Base-by-base conservation (phyloP, 2,329 filamentous ascomycete genomes). In the Aspergillus texensis region DNA sequence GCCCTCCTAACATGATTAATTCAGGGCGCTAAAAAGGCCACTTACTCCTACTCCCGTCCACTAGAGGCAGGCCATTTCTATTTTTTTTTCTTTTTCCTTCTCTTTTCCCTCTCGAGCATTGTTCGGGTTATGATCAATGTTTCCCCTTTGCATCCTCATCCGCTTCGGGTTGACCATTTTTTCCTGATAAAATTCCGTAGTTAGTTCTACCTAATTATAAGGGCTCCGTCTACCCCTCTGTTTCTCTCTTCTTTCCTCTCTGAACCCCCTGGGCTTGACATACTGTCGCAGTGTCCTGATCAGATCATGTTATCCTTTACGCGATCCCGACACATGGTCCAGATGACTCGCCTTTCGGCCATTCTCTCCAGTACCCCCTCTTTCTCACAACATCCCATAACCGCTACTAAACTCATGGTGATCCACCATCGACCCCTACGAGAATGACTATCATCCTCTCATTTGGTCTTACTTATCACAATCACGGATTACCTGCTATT, bases 211-310 rank as follows among this genome's bases (percentile, higher is more conserved):
- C 39, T 61, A 30, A 46, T 61, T 50, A 57, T 61, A 62, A 62
- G 63, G 54, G 46, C 54, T 62, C 58, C 63, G 57, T 57, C 59
- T 45, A 30, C 53, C 59, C 53, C 52, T 54, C 52, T 61, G 39
- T 21, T 46, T 41, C 43, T 43, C 32, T 32, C 36, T 57, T 43
- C 28, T 54, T 30, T 36, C 24, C 36, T 30, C 28, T 24, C 16
- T n/a, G 39, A 41, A 41, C 39, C 58, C 52, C 19, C 19, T 54
- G 52, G 32, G n/a, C 19, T 10, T 55, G 26, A n/a, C 36, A 32
- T 11, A 34, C 19, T 55, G 32, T 39, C n/a, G 1, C 6, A 39
- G 32, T 41, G 52, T 36, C 30, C n/a, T 39, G 58, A 52, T 28
- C 48, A 54, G 48, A 60, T 54, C 58, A 60, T 59, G 46, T 50